phyloP scores from a whole-genome alignment of 768 basidiomycete genomes.

The Mycena pura region DNA sequence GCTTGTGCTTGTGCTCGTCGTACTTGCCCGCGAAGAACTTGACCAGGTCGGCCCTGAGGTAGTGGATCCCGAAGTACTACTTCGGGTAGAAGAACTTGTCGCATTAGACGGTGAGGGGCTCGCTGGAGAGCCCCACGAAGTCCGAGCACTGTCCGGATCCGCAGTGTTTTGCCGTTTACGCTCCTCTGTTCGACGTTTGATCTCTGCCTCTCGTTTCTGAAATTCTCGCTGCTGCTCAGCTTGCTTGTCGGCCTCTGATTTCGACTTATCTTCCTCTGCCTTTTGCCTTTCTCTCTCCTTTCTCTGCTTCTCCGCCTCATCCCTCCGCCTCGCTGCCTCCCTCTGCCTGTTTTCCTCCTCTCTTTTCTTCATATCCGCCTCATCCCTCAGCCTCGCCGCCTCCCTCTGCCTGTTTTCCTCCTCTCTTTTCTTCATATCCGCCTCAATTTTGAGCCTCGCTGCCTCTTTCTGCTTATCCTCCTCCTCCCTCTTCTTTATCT shows the following conservation, averaged over 20 bases:
- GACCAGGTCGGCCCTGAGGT: slow-evolving; percentile 5
- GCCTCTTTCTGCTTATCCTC: slow-evolving; percentile 23
- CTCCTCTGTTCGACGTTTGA: slow-evolving; percentile 49
- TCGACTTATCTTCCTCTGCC: slow-evolving; percentile 30
- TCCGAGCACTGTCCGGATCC: slow-evolving; percentile 43
- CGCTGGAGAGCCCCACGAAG: slow-evolving; percentile 33
- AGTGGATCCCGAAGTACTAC: slow-evolving; percentile 13
- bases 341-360: slow-evolving; percentile 33
- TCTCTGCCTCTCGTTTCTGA: slow-evolving; percentile 51
- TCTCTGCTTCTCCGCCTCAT: slow-evolving; percentile 30
- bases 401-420: slow-evolving; percentile 29
- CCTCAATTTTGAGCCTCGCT: slow-evolving; percentile 25
- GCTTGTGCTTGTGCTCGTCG: slow-evolving; percentile 30
- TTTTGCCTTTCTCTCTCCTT: slow-evolving; percentile 27
- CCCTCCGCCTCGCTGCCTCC: slow-evolving; percentile 17
- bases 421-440: slow-evolving; percentile 19
- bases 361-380: slow-evolving; percentile 24
- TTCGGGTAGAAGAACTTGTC: slow-evolving; percentile 20
- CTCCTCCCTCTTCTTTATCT: slow-evolving; percentile 10
- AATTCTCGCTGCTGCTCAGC: slow-evolving; percentile 46
- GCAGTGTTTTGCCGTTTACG: slow-evolving; percentile 52
- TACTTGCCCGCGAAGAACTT: slow-evolving; percentile 14
- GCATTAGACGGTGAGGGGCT: slow-evolving; percentile 35
- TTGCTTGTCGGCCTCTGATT: slow-evolving; percentile 39
- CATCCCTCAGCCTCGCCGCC: slow-evolving; percentile 29